Evolutionary conservation across 169 alveolate genomes (phyloP).

Genomic region (Cyclospora cayetanensis): DNA sequence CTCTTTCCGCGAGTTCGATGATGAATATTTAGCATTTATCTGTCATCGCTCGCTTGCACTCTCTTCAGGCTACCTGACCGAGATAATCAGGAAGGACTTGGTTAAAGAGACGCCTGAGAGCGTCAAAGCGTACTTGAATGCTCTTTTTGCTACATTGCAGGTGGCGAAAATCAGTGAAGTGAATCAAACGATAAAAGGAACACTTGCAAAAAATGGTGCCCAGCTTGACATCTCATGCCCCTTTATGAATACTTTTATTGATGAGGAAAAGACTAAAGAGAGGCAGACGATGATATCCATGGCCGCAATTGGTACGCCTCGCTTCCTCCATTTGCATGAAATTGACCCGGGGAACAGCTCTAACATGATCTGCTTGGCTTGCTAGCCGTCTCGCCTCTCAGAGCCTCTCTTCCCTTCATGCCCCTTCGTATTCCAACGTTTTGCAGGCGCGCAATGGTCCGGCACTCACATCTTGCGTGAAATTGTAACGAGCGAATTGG

Average conservation of each 20-base stretch:
- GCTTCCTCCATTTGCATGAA: neutral
- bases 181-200: neutral
- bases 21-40: too few species aligned
- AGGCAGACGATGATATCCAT: neutral
- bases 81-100: neutral
- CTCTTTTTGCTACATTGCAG: neutral
- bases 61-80: neutral
- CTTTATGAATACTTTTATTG: neutral
- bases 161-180: slow-evolving; percentile 3
- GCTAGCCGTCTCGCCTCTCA: too few species aligned
- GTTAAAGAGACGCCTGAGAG: neutral
- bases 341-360: too few species aligned
- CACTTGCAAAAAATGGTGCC: neutral
- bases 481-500: neutral
- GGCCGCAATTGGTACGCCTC: neutral
- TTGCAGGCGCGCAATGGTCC: neutral
- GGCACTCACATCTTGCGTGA: neutral
- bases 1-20: too few species aligned
- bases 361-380: too few species aligned
- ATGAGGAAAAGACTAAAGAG: neutral
- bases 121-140: neutral
- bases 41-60: too few species aligned
- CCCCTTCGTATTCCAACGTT: too few species aligned
- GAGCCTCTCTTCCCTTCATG: too few species aligned
- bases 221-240: neutral